Base-by-base conservation (phyloP, 768 basidiomycete species). In the Pleurotus pulmonarius region DNA sequence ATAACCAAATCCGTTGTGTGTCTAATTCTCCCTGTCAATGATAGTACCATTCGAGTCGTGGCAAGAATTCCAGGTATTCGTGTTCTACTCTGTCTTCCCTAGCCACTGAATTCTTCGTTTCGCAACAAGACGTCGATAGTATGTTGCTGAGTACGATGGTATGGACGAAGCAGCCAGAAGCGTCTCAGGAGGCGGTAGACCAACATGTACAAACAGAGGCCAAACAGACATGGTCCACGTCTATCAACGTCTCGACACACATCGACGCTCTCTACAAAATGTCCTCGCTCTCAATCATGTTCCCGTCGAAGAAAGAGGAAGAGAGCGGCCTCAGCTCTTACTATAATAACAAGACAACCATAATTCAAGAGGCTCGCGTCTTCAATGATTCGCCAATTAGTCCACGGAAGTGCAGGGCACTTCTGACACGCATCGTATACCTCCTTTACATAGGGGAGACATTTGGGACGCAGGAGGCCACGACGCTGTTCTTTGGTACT, bases 301-400 rank as follows among this genome's bases (percentile, higher is more conserved):
- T 91, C 73, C 79, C 82, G 66, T 92, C 88, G 63, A 98, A 98
- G 80, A 95, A 95, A 79, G 95, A 98, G 74, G 96, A 98, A 67
- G 95, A 97, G 77, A 86, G 82, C 71, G 88, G 92, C 54, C 85
- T 97, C 64, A 93, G 90, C 78, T 83, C 87, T 52, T 95, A 90
- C 72, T 91, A 92, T 71, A 93, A 93, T 75, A 96, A 98, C 80
- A 98, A 98, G 74, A 95, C 93, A 18, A 97, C 96, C 1, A 90
- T 98, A 62, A 90, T 98, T 63, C 97, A 98, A 72, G 97, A 99
- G 72, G 95, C 97, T 58, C 87, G 97, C 62, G 90, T 94, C 57
- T 99, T 99, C 86, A 98, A 99, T 75, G 96, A 98, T 68, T 97
- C 96, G 15, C 97, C 97, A 58, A 94, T 99, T 74, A 96, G 92